These are phyloP conservation scores for Auriscalpium microsporum DNA, from an alignment of 768 basidiomycete species.

Conservation along the genomic window DNA sequence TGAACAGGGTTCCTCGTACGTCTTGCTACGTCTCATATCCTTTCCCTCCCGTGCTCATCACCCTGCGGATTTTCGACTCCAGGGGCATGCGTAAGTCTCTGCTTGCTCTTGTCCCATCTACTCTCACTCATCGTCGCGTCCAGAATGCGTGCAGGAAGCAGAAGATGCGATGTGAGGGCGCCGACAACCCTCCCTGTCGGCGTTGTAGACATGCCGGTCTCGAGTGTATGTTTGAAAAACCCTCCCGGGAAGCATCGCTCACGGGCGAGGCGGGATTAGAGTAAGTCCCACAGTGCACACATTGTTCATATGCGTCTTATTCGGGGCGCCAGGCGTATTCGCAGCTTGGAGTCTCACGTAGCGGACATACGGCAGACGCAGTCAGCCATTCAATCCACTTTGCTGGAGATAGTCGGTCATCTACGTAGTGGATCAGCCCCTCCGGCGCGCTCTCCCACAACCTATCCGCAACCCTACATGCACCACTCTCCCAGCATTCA, in stretches of 20 bases:
- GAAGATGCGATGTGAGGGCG: conserved; percentile 97
- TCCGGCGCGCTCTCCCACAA: conserved; percentile 54
- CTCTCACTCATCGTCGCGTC: conserved; percentile 6
- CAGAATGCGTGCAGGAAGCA: conserved; percentile 94
- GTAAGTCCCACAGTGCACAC: conserved; percentile 36
- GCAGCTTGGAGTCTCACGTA: conserved; percentile 81
- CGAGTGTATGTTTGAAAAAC: conserved; percentile 94
- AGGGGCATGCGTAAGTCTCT: conserved; percentile 70
- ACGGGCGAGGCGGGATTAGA: conserved; percentile 86
- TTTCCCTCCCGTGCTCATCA: conserved; percentile 8
- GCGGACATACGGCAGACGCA: conserved; percentile 72
- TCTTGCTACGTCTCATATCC: conserved; percentile 16
- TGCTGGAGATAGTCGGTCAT: conserved; percentile 73
- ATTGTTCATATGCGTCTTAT: background rate
- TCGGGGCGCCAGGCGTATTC: conserved; percentile 60
- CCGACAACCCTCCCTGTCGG: conserved; percentile 94
- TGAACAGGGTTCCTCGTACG: conserved; percentile 84
- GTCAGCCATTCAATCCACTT: conserved; percentile 64
- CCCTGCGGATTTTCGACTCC: conserved; percentile 14
- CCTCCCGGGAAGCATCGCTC: conserved; percentile 75
- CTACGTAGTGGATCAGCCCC: conserved; percentile 49
- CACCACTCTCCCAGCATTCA: conserved; percentile 62
- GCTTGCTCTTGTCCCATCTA: background rate
- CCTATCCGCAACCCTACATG: conserved; percentile 44
- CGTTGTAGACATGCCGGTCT: conserved; percentile 85